Evolutionary conservation across 352 stramenopile species (phyloP), one percentile per base, ranked within the genome.

Genomic region (Globisporangium okanoganense): DNA sequence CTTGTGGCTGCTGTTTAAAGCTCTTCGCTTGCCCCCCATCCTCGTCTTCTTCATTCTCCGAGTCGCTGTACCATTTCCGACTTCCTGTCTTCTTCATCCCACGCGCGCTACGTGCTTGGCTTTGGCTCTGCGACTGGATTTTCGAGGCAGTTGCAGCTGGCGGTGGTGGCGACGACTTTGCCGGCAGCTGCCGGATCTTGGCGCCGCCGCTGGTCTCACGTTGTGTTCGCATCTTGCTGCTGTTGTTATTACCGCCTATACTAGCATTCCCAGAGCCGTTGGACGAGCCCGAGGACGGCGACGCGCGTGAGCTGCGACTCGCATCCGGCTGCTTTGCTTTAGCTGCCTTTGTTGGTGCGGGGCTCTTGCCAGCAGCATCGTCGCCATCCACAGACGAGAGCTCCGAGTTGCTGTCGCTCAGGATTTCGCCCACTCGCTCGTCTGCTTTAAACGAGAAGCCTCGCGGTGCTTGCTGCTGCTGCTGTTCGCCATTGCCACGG

Each of bases 391-490:
- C 18, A 1, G 69, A 72, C 13, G 74, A 80, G 38, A 76, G 62
- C 44, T 86, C 78, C 16, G 73, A 88, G 62, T 79, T 85, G 41
- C 59, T 65, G 62, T 90, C 78, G 59, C 76, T 85, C 51, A 86
- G 58, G 64, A 88, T 81, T 49, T 87, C 76, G 7, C 72, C 76
- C 16, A 88, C 65, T 16, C 75, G 71, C 51, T 54, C 59, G 5
- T 58, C 38, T 18, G 29, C 50, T 13, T 54, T 38, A 16, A 0
- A 4, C 16, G 47, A 7, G 10, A 31, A 48, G 40, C 27, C n/a
- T 29, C 54, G 24, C 22, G 9, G 16, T 12, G 55, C 5, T 10
- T 29, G 27, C 18, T 49, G 33, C 7, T 62, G 56, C 27, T 29
- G 49, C 29, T 59, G 58, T 20, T 40, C 16, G 50, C 13, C 12